Percentiles rank a stretch among this genome's conserved stretches.
These are phyloP conservation scores for Fonticula alba DNA, from an alignment of 78 protist species.

Conservation along the genomic window DNA sequence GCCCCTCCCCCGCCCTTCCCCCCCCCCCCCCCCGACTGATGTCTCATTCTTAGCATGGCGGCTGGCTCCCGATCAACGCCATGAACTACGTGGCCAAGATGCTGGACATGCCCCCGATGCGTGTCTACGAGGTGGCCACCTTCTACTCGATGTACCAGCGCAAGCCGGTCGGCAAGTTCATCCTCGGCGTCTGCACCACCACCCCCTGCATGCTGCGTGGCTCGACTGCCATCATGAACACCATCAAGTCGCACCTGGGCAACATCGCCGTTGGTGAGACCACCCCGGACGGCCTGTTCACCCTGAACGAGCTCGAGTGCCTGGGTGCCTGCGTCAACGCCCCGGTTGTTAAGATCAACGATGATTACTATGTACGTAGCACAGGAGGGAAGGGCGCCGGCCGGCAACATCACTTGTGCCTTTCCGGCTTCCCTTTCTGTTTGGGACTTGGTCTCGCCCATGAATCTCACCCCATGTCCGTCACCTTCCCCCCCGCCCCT, in stretches of 20 bases:
- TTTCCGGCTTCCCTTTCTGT: too few relatives aligned
- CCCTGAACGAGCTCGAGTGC: conserved; percentile 89
- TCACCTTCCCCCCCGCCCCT: too few relatives aligned
- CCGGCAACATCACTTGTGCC: too few relatives aligned
- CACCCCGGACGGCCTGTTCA: conserved; percentile 47
- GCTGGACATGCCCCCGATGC: conserved; percentile 67
- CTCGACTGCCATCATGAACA: conserved; percentile 8
- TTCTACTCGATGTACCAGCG: conserved; percentile 82
- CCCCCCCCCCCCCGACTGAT: background rate
- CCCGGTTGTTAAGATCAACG: conserved; percentile 78
- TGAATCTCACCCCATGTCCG: too few relatives aligned
- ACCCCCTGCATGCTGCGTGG: conserved; percentile 92
- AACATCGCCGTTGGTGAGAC: conserved; percentile 10
- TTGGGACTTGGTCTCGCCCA: too few relatives aligned
- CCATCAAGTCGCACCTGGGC: conserved; percentile 29
- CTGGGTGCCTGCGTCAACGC: conserved; percentile 93
- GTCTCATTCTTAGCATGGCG: too few relatives aligned
- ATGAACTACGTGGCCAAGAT: conserved; percentile 77
- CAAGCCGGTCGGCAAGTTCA: conserved; percentile 19
- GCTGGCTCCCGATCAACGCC: conserved; percentile 86
- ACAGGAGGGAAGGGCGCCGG: too few relatives aligned
- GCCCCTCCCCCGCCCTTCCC: background rate
- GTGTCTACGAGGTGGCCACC: conserved; percentile 83
- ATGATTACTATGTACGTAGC: conserved; percentile 38
- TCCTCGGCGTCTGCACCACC: conserved; percentile 70